These are phyloP conservation scores for Exophiala sideris DNA, from an alignment of 2,329 filamentous ascomycete genomes.

Conservation along the genomic window DNA sequence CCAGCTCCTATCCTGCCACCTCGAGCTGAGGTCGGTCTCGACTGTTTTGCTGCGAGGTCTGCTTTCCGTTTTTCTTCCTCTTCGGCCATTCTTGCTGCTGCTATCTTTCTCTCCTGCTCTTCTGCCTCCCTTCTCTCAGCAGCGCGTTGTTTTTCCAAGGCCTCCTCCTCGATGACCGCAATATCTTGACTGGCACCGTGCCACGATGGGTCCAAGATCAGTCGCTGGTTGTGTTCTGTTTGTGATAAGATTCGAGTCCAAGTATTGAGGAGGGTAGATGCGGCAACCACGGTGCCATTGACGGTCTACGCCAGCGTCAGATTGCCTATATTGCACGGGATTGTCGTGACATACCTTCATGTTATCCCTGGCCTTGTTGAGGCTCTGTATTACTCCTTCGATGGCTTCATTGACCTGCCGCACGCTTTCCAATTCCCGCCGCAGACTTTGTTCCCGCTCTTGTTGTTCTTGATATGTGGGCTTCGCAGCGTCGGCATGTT, in stretches of 20 bases:
- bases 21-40: conserved; percentile 30
- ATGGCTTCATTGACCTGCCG: conserved; percentile 84
- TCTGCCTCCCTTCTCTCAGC: conserved; percentile 73
- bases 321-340: conserved; percentile 8
- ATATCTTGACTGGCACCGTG: conserved; percentile 84
- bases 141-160: conserved; percentile 67
- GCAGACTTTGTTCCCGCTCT: conserved; percentile 69
- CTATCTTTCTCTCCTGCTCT: conserved; percentile 73
- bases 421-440: conserved; percentile 76
- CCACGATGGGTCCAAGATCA: conserved; percentile 86
- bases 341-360: conserved; percentile 42
- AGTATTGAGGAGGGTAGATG: conserved; percentile 84
- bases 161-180: conserved; percentile 80
- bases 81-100: conserved; percentile 55
- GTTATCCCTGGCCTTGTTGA: conserved; percentile 47
- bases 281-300: conserved; percentile 77
- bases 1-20: conserved; percentile 34
- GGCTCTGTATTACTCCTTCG: conserved; percentile 53
- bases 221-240: conserved; percentile 92
- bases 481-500: not conserved
- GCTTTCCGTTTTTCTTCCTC: conserved; percentile 44
- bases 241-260: conserved; percentile 96
- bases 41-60: conserved; percentile 34
- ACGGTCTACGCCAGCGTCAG: conserved; percentile 60
- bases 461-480: conserved; percentile 39